phyloP scores from a whole-genome alignment of 2,329 filamentous ascomycete species.

The Talaromyces sp. region DNA sequence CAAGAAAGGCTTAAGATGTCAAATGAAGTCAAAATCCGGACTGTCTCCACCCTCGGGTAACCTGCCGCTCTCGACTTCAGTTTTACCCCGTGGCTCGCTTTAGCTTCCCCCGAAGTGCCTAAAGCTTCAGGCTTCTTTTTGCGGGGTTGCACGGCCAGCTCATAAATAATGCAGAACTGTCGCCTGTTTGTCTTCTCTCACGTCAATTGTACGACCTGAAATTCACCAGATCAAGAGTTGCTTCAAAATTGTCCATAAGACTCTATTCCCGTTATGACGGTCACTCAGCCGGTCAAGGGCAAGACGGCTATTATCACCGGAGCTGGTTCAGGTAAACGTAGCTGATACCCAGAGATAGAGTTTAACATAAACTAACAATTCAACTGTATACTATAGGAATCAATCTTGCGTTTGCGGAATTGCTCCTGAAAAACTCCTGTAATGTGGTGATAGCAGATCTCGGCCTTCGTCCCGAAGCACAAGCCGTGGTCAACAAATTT shows the following conservation, averaged over 20 bases:
- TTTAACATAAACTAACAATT: neutral
- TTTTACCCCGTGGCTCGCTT: constrained; percentile 6
- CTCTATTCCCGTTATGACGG: constrained; percentile 21
- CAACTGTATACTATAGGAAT: constrained; percentile 35
- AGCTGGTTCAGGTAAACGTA: constrained; percentile 49
- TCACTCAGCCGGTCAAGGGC: constrained; percentile 42
- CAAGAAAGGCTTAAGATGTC: neutral
- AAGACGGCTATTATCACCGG: constrained; percentile 55
- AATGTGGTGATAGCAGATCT: constrained; percentile 49
- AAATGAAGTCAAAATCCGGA: neutral
- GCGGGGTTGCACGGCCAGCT: constrained; percentile 4
- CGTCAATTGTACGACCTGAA: too few species aligned
- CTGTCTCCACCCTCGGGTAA: constrained; percentile 61
- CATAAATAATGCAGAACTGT: neutral
- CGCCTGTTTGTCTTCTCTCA: neutral
- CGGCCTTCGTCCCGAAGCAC: constrained; percentile 44
- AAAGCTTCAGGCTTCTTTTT: neutral
- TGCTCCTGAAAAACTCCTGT: constrained; percentile 45
- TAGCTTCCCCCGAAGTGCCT: constrained; percentile 1
- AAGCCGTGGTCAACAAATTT: constrained; percentile 41
- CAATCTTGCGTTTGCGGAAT: constrained; percentile 44
- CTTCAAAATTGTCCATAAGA: neutral
- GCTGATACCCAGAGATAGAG: neutral
- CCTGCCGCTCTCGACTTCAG: constrained; percentile 40
- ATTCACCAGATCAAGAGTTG: neutral